phyloP scores from a whole-genome alignment of 163 green algal species.

The Chlorella variabilis region DNA sequence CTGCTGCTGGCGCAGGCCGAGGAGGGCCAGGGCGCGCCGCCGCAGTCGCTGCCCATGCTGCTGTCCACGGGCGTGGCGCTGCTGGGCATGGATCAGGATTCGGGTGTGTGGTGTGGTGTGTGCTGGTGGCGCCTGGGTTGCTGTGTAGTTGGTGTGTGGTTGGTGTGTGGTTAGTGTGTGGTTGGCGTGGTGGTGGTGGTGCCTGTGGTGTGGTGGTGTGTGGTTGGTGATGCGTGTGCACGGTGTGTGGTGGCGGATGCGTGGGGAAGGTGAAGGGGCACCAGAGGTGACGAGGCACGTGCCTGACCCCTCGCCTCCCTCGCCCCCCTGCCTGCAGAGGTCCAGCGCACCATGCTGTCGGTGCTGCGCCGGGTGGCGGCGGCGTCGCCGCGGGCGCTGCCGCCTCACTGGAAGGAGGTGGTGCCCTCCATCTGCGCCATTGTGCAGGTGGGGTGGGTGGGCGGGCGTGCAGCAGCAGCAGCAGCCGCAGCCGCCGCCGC shows the following conservation, averaged over 20 bases:
- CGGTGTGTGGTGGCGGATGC: too few species aligned
- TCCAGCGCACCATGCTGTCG: constrained; percentile 73
- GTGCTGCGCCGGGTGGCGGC: constrained; percentile 62
- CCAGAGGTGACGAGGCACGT: neutral
- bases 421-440: constrained; percentile 75
- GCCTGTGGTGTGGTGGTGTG: neutral
- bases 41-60: constrained; percentile 40
- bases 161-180: too few species aligned
- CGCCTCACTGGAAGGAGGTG: constrained; percentile 67
- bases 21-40: constrained; percentile 10
- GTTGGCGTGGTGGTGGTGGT: neutral
- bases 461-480: neutral
- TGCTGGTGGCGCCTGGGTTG: too few species aligned
- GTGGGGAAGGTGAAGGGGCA: too few species aligned
- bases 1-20: constrained; percentile 54
- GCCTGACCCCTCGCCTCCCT: neutral
- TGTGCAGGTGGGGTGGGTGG: constrained; percentile 41
- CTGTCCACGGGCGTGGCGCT: constrained; percentile 63
- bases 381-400: constrained; percentile 47
- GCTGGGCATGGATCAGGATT: constrained; percentile 78
- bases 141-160: neutral
- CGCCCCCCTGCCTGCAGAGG: constrained; percentile 45
- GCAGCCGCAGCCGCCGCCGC: too few species aligned
- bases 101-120: neutral
- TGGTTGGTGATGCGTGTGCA: too few species aligned